A percentile compares a stretch with the other conserved stretches of the same genome.
Conservation (phyloP, 129 eudicot species). For the Deinandra increscens region DNA sequence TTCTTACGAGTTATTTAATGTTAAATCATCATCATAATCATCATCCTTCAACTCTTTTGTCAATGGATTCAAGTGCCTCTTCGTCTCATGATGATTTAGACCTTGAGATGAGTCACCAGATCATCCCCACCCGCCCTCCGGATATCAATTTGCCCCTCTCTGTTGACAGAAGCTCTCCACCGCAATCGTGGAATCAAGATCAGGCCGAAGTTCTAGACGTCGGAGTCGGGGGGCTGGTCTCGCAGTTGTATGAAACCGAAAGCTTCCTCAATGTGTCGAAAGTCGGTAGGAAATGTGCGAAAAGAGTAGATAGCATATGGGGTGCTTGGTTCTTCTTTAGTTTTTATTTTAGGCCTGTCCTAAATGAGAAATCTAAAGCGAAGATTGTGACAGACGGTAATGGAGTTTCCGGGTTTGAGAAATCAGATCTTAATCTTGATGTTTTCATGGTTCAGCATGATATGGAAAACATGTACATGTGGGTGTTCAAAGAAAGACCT, state of each 20-base stretch:
- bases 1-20: conserved; percentile 59
- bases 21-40: conserved; percentile 57
- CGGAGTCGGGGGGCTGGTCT: conserved; percentile 64
- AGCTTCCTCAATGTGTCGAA: conserved; percentile 55
- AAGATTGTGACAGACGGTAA: conserved; percentile 54
- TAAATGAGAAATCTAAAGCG: conserved; percentile 75
- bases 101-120: conserved; percentile 79
- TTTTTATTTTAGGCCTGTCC: conserved; percentile 69
- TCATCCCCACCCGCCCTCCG: conserved; percentile 63
- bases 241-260: conserved; percentile 70
- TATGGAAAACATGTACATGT: conserved; percentile 97
- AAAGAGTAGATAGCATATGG: conserved; percentile 85
- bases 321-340: conserved; percentile 94
- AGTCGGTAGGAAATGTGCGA: conserved; percentile 65
- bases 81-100: conserved; percentile 82
- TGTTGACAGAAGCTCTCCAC: conserved; percentile 66
- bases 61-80: conserved; percentile 94
- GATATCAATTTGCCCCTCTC: conserved; percentile 82
- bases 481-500: conserved; percentile 88
- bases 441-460: conserved; percentile 91
- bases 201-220: conserved; percentile 66
- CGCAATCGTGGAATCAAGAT: conserved; percentile 60
- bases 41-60: conserved; percentile 79
- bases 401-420: conserved; percentile 77
- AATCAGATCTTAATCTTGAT: conserved; percentile 74